These are phyloP conservation scores for Plasmodium sp. DNA, from an alignment of 169 alveolate genomes.

Conservation along the genomic window DNA sequence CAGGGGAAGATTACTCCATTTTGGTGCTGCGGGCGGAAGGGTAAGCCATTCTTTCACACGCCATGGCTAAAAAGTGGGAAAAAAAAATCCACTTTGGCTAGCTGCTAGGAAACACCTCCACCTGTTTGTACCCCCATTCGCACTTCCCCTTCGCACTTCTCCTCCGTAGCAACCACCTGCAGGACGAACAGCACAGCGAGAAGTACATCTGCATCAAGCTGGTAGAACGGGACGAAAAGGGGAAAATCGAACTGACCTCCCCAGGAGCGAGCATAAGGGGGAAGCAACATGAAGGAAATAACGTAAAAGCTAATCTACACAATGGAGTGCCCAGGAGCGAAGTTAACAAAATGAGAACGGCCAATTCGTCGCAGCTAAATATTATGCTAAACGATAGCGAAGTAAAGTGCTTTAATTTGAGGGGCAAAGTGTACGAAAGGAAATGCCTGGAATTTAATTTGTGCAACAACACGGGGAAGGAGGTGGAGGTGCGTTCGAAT, in stretches of 20 bases:
- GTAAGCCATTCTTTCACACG: neutral
- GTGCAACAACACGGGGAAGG: conserved; percentile 11
- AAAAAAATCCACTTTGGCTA: neutral
- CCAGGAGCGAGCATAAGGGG: neutral
- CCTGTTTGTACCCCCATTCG: neutral
- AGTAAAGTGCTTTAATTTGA: conserved; percentile 30
- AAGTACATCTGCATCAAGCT: conserved; percentile 50
- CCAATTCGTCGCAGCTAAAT: conserved; percentile 29
- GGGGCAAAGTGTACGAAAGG: conserved; percentile 63
- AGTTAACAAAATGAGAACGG: neutral
- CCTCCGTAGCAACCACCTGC: neutral
- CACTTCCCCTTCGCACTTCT: neutral
- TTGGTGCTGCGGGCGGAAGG: conserved; percentile 7
- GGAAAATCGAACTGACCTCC: neutral
- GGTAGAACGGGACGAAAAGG: conserved; percentile 3
- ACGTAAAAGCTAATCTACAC: neutral
- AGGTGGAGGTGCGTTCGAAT: conserved; percentile 34
- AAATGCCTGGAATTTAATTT: conserved; percentile 48
- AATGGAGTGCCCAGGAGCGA: neutral
- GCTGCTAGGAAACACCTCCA: neutral
- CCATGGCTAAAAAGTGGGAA: neutral
- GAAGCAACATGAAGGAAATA: conserved; percentile 10
- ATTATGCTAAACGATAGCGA: conserved; percentile 58
- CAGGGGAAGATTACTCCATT: conserved; percentile 19
- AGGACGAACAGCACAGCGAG: conserved; percentile 23